These are phyloP conservation scores for Tilletiopsis washingtonensis DNA, from an alignment of 1,284 basidiomycete genomes.

Conservation along the genomic window DNA sequence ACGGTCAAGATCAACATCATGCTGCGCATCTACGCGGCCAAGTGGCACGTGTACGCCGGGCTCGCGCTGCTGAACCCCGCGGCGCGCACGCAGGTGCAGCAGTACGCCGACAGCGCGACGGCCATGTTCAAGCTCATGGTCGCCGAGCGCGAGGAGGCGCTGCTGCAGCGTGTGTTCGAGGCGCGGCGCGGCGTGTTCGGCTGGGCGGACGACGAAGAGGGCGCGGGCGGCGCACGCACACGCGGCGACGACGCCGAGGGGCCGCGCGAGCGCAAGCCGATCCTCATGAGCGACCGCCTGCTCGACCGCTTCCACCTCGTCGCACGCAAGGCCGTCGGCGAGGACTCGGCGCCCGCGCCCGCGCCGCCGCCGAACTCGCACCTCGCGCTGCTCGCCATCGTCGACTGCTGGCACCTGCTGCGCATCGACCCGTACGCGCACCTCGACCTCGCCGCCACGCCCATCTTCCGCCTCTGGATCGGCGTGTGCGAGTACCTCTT, in stretches of 20 bases:
- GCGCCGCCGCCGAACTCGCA: slow-evolving; percentile 67
- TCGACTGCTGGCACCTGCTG: slow-evolving; percentile 90
- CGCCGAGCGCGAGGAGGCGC: slow-evolving; percentile 59
- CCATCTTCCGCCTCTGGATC: slow-evolving; percentile 92
- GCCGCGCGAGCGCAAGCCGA: slow-evolving; percentile 53
- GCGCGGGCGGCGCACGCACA: slow-evolving; percentile 5
- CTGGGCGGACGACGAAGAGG: slow-evolving; percentile 41
- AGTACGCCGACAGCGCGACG: slow-evolving; percentile 70
- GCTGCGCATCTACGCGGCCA: slow-evolving; percentile 82
- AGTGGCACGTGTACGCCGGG: slow-evolving; percentile 98
- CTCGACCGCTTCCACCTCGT: slow-evolving; percentile 83
- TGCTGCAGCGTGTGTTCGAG: slow-evolving; percentile 62
- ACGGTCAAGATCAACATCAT: slow-evolving; percentile 95
- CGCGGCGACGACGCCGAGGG: background rate
- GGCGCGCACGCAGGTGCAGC: slow-evolving; percentile 81
- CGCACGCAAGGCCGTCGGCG: slow-evolving; percentile 47
- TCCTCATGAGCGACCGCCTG: slow-evolving; percentile 76
- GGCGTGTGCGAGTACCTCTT: slow-evolving; percentile 96
- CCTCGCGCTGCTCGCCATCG: slow-evolving; percentile 92
- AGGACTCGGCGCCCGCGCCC: background rate
- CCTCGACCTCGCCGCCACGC: slow-evolving; percentile 87
- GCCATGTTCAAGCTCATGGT: slow-evolving; percentile 96
- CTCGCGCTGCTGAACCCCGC: slow-evolving; percentile 91
- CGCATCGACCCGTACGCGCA: slow-evolving; percentile 83
- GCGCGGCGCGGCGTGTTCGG: slow-evolving; percentile 75